These are phyloP conservation scores for Brasenia schreberi DNA, from an alignment of 164 flowering plant species.

Conservation along the genomic window DNA sequence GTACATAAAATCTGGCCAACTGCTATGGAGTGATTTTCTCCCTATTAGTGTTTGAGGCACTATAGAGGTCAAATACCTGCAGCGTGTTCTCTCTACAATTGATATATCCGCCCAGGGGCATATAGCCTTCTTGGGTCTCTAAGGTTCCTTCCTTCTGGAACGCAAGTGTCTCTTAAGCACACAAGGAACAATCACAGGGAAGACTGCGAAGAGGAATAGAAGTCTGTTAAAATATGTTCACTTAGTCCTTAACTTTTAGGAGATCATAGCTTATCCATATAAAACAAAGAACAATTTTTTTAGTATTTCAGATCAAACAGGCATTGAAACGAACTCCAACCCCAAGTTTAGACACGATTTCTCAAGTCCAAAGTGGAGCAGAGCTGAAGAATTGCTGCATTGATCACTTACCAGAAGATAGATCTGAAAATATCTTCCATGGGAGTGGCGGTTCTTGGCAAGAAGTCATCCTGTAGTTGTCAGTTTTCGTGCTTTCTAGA, in stretches of 20 bases:
- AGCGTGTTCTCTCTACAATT: constrained; percentile 89
- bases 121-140: constrained; percentile 87
- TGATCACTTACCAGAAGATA: constrained; percentile 54
- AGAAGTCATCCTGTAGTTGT: constrained; percentile 73
- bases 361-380: not conserved
- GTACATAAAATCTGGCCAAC: too few relatives aligned
- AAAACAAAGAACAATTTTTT: not conserved
- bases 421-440: constrained; percentile 85
- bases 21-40: not conserved
- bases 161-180: constrained; percentile 91
- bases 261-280: not conserved
- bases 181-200: constrained; percentile 77
- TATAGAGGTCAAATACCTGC: constrained; percentile 44
- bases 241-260: not conserved
- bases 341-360: not conserved
- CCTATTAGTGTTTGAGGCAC: not conserved
- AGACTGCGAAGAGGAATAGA: constrained; percentile 71
- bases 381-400: not conserved
- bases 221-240: not conserved
- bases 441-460: constrained; percentile 90
- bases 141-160: constrained; percentile 77
- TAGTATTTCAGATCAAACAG: not conserved
- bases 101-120: constrained; percentile 94
- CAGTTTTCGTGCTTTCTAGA: too few relatives aligned
- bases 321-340: not conserved